Evolutionary conservation across 805 yeast genomes (phyloP).

Genomic region (Candida multigemmis): DNA sequence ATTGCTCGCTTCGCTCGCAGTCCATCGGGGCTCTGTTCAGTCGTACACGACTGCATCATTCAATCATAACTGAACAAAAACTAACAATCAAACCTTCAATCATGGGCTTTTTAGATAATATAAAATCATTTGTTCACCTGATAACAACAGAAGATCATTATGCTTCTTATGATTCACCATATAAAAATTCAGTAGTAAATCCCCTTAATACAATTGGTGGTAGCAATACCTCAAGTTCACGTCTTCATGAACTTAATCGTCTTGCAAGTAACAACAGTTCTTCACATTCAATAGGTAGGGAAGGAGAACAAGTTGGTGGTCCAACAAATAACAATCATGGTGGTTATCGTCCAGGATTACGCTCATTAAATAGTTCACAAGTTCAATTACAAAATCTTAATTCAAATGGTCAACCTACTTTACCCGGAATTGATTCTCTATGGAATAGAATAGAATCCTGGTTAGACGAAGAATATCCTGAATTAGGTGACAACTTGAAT

Average conservation of each 20-base stretch:
- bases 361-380: slow-evolving; percentile 32
- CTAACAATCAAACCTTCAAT: too few relatives aligned
- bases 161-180: slow-evolving; percentile 41
- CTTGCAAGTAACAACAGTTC: slow-evolving; percentile 20
- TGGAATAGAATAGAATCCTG: slow-evolving; percentile 35
- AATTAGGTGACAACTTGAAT: slow-evolving; percentile 33
- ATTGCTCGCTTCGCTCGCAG: too few relatives aligned
- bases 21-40: too few relatives aligned
- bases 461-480: slow-evolving; percentile 38
- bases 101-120: slow-evolving; percentile 29
- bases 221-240: slow-evolving; percentile 16
- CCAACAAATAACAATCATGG: slow-evolving; percentile 8
- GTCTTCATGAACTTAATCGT: slow-evolving; percentile 30
- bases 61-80: slow-evolving; percentile 1
- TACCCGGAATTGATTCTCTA: slow-evolving; percentile 35
- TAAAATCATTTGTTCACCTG: slow-evolving; percentile 36
- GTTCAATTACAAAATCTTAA: slow-evolving; percentile 36
- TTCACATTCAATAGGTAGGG: slow-evolving; percentile 16
- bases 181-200: slow-evolving; percentile 12
- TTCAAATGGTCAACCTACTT: slow-evolving; percentile 40
- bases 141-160: slow-evolving; percentile 53
- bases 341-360: slow-evolving; percentile 34
- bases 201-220: slow-evolving; percentile 7
- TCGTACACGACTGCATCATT: too few relatives aligned
- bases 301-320: slow-evolving; percentile 6